Conservation (phyloP, 2,329 filamentous ascomycete genomes). For the Claviceps arundinis region DNA sequence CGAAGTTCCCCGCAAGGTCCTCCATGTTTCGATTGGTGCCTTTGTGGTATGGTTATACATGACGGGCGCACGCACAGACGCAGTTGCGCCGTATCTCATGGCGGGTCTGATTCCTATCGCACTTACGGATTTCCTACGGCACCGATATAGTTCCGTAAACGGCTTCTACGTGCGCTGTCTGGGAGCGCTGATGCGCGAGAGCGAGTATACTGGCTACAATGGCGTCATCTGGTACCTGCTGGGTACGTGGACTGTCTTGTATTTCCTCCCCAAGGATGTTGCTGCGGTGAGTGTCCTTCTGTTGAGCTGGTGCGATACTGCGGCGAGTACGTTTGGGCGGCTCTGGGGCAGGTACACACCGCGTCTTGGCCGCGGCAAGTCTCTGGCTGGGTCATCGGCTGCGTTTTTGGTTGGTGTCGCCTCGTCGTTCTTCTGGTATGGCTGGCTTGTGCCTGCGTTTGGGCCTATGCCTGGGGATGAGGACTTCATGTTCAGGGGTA, state of each 20-base stretch:
- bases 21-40: conserved; percentile 96
- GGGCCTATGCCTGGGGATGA: conserved; percentile 58
- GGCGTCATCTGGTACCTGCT: conserved; percentile 95
- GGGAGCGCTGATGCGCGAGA: conserved; percentile 92
- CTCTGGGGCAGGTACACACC: conserved; percentile 83
- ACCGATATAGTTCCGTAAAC: conserved; percentile 72
- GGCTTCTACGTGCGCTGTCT: conserved; percentile 71
- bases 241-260: conserved; percentile 74
- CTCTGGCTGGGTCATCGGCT: conserved; percentile 74
- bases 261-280: conserved; percentile 85
- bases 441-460: conserved; percentile 59
- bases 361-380: conserved; percentile 75
- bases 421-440: conserved; percentile 80
- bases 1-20: conserved; percentile 83
- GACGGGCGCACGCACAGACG: conserved; percentile 58
- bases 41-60: conserved; percentile 78
- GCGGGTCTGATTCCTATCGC: conserved; percentile 72
- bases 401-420: conserved; percentile 72
- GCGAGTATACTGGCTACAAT: conserved; percentile 87
- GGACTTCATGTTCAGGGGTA: conserved; percentile 63
- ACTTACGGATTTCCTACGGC: conserved; percentile 67
- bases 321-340: conserved; percentile 85
- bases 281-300: conserved; percentile 80
- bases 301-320: conserved; percentile 95
- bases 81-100: conserved; percentile 78